phyloP scores from a whole-genome alignment of 1,139 yeast genomes.

The Debaryomycetaceae sp. region DNA sequence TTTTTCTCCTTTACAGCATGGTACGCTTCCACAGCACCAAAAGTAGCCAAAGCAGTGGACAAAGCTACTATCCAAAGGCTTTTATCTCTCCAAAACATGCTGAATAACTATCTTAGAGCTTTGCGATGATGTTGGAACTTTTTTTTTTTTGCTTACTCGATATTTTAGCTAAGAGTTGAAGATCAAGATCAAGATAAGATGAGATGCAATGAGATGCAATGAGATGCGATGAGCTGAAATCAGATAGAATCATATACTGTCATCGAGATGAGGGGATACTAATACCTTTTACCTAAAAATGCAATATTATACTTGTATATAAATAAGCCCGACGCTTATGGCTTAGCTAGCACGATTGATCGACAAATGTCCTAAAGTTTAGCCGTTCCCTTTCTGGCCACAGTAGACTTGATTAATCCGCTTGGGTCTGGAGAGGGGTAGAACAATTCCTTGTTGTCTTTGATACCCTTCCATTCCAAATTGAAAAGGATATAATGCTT shows the following conservation, averaged over 20 bases:
- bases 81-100: neutral
- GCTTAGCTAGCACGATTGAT: no score
- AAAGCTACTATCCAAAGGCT: constrained; percentile 31
- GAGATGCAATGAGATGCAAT: no score
- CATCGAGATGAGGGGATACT: no score
- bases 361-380: constrained; percentile 31
- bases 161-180: neutral
- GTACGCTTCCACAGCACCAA: constrained; percentile 35
- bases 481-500: constrained; percentile 83
- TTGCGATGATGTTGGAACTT: neutral
- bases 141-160: neutral
- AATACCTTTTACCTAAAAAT: no score
- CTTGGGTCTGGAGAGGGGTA: constrained; percentile 92
- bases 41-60: constrained; percentile 40
- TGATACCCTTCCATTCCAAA: constrained; percentile 78
- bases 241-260: no score
- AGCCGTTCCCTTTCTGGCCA: constrained; percentile 51
- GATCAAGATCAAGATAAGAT: no score
- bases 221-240: no score
- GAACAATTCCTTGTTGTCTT: constrained; percentile 75
- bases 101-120: neutral
- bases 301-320: no score
- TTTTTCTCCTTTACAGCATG: constrained; percentile 23
- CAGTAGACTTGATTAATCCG: constrained; percentile 84
- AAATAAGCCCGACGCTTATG: no score